Percentiles rank a stretch among this genome's conserved stretches.
phyloP scores from a whole-genome alignment of 345 rosid species.

The Gossypium rotundifolium region DNA sequence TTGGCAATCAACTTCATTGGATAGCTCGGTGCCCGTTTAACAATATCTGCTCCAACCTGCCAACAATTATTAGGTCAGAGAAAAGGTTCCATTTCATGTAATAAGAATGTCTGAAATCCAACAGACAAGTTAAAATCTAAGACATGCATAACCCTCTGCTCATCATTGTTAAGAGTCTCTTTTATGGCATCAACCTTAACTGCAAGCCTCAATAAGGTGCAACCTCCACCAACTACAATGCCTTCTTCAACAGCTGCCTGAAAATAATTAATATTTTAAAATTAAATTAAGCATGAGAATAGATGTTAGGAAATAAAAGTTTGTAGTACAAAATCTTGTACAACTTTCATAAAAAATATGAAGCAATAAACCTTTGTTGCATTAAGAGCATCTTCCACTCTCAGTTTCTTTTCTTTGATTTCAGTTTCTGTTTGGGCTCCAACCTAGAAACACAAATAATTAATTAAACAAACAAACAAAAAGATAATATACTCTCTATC shows the following conservation, averaged over 20 bases:
- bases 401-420: constrained; percentile 89
- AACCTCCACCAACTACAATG: constrained; percentile 85
- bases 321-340: neutral
- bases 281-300: neutral
- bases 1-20: constrained; percentile 90
- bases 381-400: constrained; percentile 98
- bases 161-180: constrained; percentile 67
- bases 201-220: constrained; percentile 66
- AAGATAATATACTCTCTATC: neutral
- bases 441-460: constrained; percentile 33
- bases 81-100: neutral
- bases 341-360: neutral
- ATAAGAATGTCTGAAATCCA: neutral
- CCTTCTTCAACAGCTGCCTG: constrained; percentile 93
- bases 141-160: constrained; percentile 60
- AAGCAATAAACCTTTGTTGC: constrained; percentile 70
- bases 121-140: neutral
- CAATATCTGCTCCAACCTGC: constrained; percentile 93
- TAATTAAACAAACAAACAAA: neutral
- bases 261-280: neutral
- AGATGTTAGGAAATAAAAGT: neutral
- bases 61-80: neutral
- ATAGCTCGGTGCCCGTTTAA: constrained; percentile 82
- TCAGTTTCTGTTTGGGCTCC: constrained; percentile 89
- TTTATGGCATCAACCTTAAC: constrained; percentile 69